Percentiles rank a stretch among this genome's conserved stretches.
Evolutionary conservation across 176 grass and related monocot species (phyloP).

Genomic region (Oryza rufipogon): DNA sequence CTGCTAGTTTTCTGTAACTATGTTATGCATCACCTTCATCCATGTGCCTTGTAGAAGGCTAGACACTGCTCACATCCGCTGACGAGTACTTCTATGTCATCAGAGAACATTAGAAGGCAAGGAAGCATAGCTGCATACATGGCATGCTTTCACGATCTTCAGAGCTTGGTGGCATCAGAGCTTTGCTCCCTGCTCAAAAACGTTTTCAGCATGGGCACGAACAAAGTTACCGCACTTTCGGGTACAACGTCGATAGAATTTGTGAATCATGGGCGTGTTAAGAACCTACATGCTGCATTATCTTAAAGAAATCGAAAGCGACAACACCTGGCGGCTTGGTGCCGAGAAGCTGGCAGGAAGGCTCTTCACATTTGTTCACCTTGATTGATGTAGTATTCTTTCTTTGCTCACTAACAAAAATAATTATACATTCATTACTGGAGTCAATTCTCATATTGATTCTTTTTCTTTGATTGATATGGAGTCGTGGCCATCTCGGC

Average conservation of each 20-base stretch:
- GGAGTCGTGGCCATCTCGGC: background rate
- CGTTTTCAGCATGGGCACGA: background rate
- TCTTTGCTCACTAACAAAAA: background rate
- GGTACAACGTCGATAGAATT: background rate
- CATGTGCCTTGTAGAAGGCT: background rate
- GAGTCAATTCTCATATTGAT: background rate
- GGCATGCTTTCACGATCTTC: background rate
- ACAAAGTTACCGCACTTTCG: background rate
- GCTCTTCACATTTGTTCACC: background rate
- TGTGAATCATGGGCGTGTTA: background rate
- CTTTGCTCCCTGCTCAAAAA: background rate
- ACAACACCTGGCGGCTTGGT: background rate
- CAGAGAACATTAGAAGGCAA: background rate
- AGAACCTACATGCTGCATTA: background rate
- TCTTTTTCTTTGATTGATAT: background rate
- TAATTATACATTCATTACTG: background rate
- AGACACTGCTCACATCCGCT: background rate
- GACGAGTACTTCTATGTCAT: background rate
- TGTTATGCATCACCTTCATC: background rate
- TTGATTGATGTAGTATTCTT: background rate
- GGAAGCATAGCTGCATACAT: background rate
- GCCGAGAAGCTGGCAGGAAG: constrained; percentile 10
- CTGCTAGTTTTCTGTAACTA: background rate
- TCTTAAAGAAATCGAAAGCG: background rate
- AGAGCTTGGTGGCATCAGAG: background rate